Evolutionary conservation across 139 green algal genomes (phyloP), one percentile per base, ranked within the genome.

Genomic region (Tetraselmis chui): DNA sequence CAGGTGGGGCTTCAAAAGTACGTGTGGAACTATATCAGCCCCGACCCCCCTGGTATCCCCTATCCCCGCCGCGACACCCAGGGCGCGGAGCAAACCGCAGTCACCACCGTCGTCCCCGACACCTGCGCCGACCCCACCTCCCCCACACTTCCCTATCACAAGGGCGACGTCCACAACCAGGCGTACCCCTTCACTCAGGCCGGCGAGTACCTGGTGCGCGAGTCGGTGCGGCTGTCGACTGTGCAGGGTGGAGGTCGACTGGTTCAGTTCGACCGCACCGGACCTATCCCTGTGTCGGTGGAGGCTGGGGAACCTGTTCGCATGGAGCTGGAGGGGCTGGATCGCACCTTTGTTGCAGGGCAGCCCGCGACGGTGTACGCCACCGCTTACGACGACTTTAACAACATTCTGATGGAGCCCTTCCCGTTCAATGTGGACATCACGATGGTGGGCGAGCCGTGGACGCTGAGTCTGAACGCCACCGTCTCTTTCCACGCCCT

Each of bases 401-500:
- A 18, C 45, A 67, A 67, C 45, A 5, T 67, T 5, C 45, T 67
- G 45, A 5, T 67, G 45, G 45, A 67, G 45, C 45, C 11, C 45
- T 25, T 67, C 18, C 11, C 5, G 11, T 67, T 67, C 45, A 67
- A 67, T 18, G 45, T 67, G 45, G 45, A 67, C 45, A 5, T 67
- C 45, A 67, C 45, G 11, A 67, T 67, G 45, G 45, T 80, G 11
- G 77, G 77, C 5, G 77, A 80, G 77, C 77, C 77, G 18, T 80
- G 28, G 25, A 58, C 77, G 25, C 25, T 32, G 28, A 28, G 28
- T 11, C 23, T 80, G 22, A 58, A 58, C 28, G 77, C 77, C 18
- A 32, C 26, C 30, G 29, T 80, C 30, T 59, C 77, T 22, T 80
- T 67, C 25, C 18, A 59, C 2, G 22, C 27, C 23, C n/a, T 77